Evolutionary conservation across 495 filamentous ascomycete species (phyloP).

Genomic region (Penicillium alfredii): DNA sequence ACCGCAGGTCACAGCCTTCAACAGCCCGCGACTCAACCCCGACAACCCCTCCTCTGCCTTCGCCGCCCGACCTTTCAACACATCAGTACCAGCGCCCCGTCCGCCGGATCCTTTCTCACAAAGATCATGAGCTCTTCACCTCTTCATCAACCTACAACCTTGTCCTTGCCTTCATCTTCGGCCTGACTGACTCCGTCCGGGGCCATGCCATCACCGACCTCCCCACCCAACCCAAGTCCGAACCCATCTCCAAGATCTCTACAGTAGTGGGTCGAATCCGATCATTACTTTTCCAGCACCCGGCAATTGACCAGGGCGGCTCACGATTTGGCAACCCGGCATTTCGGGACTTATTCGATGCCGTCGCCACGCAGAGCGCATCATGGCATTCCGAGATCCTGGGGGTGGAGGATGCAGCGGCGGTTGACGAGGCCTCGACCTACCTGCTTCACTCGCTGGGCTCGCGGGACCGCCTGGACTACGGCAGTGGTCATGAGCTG

Average conservation of each 20-base stretch:
- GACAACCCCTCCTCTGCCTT: constrained; percentile 63
- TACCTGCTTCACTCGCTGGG: constrained; percentile 84
- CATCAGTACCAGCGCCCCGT: constrained; percentile 59
- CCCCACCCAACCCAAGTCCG: constrained; percentile 46
- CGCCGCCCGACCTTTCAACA: constrained; percentile 58
- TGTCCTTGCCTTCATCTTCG: constrained; percentile 77
- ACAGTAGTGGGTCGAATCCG: constrained; percentile 62
- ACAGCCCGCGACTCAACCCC: constrained; percentile 60
- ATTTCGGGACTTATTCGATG: constrained; percentile 79
- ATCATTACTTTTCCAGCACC: constrained; percentile 55
- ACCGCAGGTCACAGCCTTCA: constrained; percentile 44
- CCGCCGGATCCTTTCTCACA: constrained; percentile 70
- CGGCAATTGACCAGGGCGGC: constrained; percentile 75
- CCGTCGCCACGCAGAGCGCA: constrained; percentile 47
- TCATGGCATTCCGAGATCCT: constrained; percentile 42
- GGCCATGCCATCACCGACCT: constrained; percentile 68
- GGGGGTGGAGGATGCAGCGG: constrained; percentile 46
- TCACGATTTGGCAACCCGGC: constrained; percentile 92
- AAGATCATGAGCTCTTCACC: constrained; percentile 78
- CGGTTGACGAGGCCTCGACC: constrained; percentile 62
- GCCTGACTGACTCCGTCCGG: constrained; percentile 73
- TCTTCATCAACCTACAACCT: constrained; percentile 71
- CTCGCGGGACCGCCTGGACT: constrained; percentile 85
- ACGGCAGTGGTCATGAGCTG: constrained; percentile 93
- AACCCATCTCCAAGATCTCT: constrained; percentile 58